Evolutionary conservation across 2,329 filamentous ascomycete species (phyloP), one percentile per base, ranked within the genome.

Genomic region (Calonectria hongkongensis): DNA sequence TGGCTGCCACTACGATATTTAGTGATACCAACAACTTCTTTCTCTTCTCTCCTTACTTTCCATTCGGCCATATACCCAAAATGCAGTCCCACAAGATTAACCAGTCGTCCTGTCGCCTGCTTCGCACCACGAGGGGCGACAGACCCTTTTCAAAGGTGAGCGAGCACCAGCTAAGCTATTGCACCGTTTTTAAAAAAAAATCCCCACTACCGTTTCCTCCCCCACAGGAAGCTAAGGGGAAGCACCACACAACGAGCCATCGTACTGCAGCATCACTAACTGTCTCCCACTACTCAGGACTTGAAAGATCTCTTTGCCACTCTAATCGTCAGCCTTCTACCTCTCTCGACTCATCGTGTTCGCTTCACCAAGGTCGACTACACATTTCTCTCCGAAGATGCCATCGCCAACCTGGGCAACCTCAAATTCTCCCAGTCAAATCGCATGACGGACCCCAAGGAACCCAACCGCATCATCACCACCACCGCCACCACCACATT

Each of bases 391-490:
- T 97, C 95, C 3, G 96, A 98, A 86, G 96, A 98, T 90, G 97
- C 96, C 65, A 97, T 98, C 87, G 98, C 97, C 85, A 98, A 98
- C 82, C 89, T 98, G 36, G 96, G 96, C 47, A 98, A 96, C 9
- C 91, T 98, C 78, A 98, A 98, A 81, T 98, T 98, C 84, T 98
- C 96, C 5, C 96, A 98, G 84, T 98, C 96, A 47, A 98, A 98
- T 84, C 94, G 96, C 75, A 98, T 98, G 96, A 96, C 97, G 1
- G 97, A 98, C 81, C 96, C 97, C 43, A 98, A 98, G 84, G 96
- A 98, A 81, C 94, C 96, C 0, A 95, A 95, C 21, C 92, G 96
- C 76, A 98, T 98, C 79, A 96, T 98, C 51, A 98, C 96, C 2
- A 98, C 96, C 0, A 98, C 96, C 0, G 98, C 97, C 0, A 98